Percentiles rank a stretch among this genome's conserved stretches.
Conservation (phyloP, 768 basidiomycete genomes). For the Melanogaster broomeanus region DNA sequence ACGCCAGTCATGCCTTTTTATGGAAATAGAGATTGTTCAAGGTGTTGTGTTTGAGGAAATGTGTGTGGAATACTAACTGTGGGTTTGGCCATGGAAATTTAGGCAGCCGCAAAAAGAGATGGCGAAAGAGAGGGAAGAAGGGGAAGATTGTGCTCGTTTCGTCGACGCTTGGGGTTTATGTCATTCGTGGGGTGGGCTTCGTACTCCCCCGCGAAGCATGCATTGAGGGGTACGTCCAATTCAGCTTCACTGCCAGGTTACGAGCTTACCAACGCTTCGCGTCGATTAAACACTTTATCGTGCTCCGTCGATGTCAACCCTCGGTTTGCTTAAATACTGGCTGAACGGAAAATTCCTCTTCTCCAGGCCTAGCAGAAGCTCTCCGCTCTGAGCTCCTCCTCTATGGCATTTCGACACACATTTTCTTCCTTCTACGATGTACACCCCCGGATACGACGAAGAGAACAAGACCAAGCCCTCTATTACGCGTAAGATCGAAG, state of each 20-base stretch:
- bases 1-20: not conserved
- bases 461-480: conserved; percentile 75
- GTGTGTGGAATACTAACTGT: not conserved
- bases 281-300: too few relatives aligned
- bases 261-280: too few relatives aligned
- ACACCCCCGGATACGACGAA: conserved; percentile 65
- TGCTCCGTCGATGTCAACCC: not conserved
- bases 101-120: conserved; percentile 74
- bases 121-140: conserved; percentile 51
- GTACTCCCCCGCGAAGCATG: conserved; percentile 79
- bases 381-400: too few relatives aligned
- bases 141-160: conserved; percentile 79
- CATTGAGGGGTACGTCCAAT: too few relatives aligned
- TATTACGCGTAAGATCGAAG: conserved; percentile 72
- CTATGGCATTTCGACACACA: too few relatives aligned
- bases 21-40: not conserved
- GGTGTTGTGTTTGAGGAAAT: not conserved
- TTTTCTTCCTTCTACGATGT: conserved; percentile 78
- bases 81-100: not conserved
- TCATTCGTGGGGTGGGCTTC: conserved; percentile 75
- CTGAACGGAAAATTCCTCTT: too few relatives aligned
- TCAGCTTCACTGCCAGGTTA: too few relatives aligned
- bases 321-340: not conserved
- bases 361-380: conserved; percentile 76
- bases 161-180: conserved; percentile 74